Evolutionary conservation across 1,284 basidiomycete species (phyloP), one percentile per base, ranked within the genome.

Genomic region (Somion occarium): DNA sequence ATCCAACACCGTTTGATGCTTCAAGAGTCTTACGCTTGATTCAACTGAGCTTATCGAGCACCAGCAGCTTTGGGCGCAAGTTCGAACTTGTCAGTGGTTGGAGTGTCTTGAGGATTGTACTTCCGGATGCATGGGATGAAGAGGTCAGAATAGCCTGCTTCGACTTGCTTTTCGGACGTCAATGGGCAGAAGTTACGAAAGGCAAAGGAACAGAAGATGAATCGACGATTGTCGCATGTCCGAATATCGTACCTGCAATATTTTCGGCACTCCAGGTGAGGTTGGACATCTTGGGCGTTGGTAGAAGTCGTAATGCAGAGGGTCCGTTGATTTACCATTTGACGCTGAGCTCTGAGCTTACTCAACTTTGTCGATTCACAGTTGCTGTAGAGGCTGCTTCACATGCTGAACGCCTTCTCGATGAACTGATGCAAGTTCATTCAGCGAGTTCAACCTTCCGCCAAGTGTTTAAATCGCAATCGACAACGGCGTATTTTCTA

Each of bases 61-160:
- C 82, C 0, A 63, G 75, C 5, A 78, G 81, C 1, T 90, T 89
- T 68, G 76, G 66, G 49, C 73, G 83, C 50, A 89, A 86, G 60
- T 88, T 91, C 53, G 88, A 91, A 61, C 69, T 89, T 0, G 80
- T 85, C 15, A 82, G 80, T 53, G 88, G 89, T 15, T 91, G 89
- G 88, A 80, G 73, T 48, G 72, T 82, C 3, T 61, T 91, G 27
- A 85, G 79, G 63, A 75, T 73, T 9, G 74, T 84, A 18, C 58
- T 91, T n/a, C 85, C 88, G 0, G 63, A 69, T 26, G 77, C 78
- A 18, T 91, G 89, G 88, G 76, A 85, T 58, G 62, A 69, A 3
- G 71, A 62, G 19, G 81, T 91, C n/a, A 82, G 88, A 49, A 70
- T 73, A 19, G 79, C 79, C 25, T 79, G 80, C 3, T 82, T 89